A percentile compares a stretch with the other conserved stretches of the same genome.
Evolutionary conservation across 257 asterid genomes (phyloP).

Genomic region (Sherardia arvensis): DNA sequence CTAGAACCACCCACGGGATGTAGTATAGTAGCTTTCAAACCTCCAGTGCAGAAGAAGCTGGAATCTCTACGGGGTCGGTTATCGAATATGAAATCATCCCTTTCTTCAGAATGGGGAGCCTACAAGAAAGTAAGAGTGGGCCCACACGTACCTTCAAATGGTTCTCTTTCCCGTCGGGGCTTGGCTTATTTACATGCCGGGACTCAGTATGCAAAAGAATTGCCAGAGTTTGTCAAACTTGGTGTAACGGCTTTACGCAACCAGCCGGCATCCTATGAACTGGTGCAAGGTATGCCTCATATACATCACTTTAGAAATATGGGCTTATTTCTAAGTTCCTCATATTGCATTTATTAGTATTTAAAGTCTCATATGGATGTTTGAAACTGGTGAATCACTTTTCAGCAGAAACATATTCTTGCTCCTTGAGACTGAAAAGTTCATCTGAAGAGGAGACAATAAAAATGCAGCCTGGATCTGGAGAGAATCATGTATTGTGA

Average conservation of each 20-base stretch:
- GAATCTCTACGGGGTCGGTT: conserved; percentile 54
- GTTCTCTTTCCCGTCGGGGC: conserved; percentile 54
- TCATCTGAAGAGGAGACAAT: conserved; percentile 69
- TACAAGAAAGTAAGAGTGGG: conserved; percentile 44
- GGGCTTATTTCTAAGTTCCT: not conserved
- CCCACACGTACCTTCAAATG: conserved; percentile 40
- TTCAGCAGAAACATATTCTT: conserved; percentile 61
- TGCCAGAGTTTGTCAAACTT: conserved; percentile 62
- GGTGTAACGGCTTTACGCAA: conserved; percentile 65
- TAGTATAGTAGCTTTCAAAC: conserved; percentile 48
- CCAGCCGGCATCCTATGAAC: conserved; percentile 53
- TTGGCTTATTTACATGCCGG: conserved; percentile 52
- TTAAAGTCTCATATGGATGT: conserved; percentile 3
- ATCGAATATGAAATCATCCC: conserved; percentile 54
- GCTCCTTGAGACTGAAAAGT: conserved; percentile 76
- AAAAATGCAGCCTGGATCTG: conserved; percentile 93
- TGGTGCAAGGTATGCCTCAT: conserved; percentile 52
- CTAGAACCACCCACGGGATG: conserved; percentile 89
- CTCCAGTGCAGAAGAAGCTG: conserved; percentile 54
- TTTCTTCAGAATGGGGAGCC: conserved; percentile 68
- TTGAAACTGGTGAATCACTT: not conserved
- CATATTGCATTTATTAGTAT: not conserved
- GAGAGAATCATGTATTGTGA: conserved; percentile 85
- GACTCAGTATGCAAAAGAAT: conserved; percentile 67
- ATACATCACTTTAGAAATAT: not conserved